Percentiles rank a stretch among this genome's conserved stretches.
phyloP scores from a whole-genome alignment of 305 asterid genomes.

The Solanum hybrid region DNA sequence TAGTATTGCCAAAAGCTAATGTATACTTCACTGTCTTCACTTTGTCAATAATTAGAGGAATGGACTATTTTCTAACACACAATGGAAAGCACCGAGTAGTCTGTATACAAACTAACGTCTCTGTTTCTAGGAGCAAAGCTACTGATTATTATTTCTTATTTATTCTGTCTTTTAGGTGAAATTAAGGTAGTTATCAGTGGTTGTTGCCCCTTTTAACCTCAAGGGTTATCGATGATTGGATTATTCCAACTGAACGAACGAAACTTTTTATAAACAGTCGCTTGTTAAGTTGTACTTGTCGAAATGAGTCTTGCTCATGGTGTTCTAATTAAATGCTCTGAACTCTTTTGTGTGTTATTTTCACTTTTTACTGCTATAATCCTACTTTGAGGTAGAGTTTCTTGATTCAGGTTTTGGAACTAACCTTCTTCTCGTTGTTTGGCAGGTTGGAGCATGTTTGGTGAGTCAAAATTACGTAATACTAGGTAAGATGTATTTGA shows the following conservation, averaged over 20 bases:
- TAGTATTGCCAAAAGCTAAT: not conserved
- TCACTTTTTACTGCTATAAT: not conserved
- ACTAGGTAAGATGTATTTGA: slow-evolving; percentile 52
- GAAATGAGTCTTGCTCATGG: not conserved
- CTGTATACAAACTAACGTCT: not conserved
- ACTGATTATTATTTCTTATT: not conserved
- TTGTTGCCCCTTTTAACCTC: not conserved
- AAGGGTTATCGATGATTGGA: not conserved
- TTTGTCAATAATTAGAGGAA: too few relatives aligned
- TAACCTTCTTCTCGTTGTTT: not conserved
- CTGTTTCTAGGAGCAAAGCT: not conserved
- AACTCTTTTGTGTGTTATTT: not conserved
- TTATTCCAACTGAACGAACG: not conserved
- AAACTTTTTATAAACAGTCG: not conserved
- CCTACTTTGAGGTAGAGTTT: not conserved
- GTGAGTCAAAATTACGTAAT: slow-evolving; percentile 83
- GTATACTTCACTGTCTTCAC: not conserved
- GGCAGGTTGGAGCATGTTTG: slow-evolving; percentile 91
- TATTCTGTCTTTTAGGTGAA: not conserved
- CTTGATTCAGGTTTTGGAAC: not conserved
- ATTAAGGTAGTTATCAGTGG: not conserved
- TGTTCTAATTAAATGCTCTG: not conserved
- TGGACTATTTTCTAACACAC: too few relatives aligned
- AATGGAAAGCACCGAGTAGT: not conserved
- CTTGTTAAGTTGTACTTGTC: not conserved